Percentiles rank a stretch among this genome's conserved stretches.
These are phyloP conservation scores for Exutisphaerella laricina DNA, from an alignment of 2,329 filamentous ascomycete genomes.

Conservation along the genomic window DNA sequence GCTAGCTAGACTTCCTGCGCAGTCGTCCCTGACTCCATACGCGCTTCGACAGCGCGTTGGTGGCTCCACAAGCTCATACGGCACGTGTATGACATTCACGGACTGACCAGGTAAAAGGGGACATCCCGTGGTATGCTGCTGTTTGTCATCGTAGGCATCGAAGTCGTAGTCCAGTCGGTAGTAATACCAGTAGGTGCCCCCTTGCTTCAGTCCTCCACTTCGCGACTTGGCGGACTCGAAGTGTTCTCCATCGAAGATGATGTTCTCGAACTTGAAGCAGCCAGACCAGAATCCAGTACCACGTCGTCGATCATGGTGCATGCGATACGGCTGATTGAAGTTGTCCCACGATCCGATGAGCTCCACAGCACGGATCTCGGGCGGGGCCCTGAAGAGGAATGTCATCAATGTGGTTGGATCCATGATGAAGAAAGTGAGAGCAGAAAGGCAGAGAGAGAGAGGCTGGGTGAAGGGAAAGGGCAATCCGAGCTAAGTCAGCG, in stretches of 20 bases:
- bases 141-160: conserved; percentile 67
- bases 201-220: conserved; percentile 82
- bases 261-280: conserved; percentile 77
- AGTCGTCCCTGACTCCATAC: conserved; percentile 19
- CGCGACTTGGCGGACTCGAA: conserved; percentile 51
- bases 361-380: conserved; percentile 63
- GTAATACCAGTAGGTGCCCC: conserved; percentile 94
- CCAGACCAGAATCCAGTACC: conserved; percentile 77
- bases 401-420: conserved; percentile 36
- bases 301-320: conserved; percentile 73
- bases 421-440: too few relatives aligned
- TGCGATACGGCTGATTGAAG: conserved; percentile 69
- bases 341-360: conserved; percentile 95
- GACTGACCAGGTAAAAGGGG: conserved; percentile 82
- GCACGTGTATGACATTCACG: conserved; percentile 79
- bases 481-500: too few relatives aligned
- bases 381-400: conserved; percentile 36
- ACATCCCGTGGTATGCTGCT: conserved; percentile 71
- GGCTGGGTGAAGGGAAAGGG: too few relatives aligned
- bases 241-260: conserved; percentile 70
- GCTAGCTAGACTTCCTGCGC: conserved; percentile 22
- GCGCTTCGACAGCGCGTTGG: conserved; percentile 29
- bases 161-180: conserved; percentile 76
- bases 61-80: conserved; percentile 50
- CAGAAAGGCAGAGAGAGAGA: too few relatives aligned